phyloP scores from a whole-genome alignment of 108 stramenopile genomes.

The Cyclotella choctawhatcheeana region DNA sequence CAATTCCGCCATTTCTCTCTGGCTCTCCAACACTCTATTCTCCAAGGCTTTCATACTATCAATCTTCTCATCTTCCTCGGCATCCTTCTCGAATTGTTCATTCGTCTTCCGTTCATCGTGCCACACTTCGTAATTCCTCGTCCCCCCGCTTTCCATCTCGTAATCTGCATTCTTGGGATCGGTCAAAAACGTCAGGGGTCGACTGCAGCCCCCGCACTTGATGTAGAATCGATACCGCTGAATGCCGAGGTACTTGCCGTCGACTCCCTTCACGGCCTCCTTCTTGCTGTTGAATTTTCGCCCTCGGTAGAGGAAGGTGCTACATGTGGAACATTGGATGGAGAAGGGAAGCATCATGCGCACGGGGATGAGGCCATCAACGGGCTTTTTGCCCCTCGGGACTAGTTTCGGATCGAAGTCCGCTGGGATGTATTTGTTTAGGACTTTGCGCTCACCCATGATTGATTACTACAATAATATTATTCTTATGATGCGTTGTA shows the following conservation, averaged over 20 bases:
- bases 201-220: slow-evolving; percentile 90
- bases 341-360: slow-evolving; percentile 99
- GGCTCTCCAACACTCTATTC: slow-evolving; percentile 93
- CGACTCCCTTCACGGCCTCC: slow-evolving; percentile 86
- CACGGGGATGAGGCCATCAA: slow-evolving; percentile 88
- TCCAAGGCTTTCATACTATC: slow-evolving; percentile 96
- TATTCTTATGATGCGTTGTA: too few relatives aligned
- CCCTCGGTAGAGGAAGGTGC: slow-evolving; percentile 94
- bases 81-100: slow-evolving; percentile 60
- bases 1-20: slow-evolving; percentile 95
- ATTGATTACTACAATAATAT: too few relatives aligned
- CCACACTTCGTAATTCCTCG: slow-evolving; percentile 95
- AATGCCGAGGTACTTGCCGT: slow-evolving; percentile 95
- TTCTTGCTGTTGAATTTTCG: slow-evolving; percentile 97
- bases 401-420: slow-evolving; percentile 96
- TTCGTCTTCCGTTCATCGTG: slow-evolving; percentile 86
- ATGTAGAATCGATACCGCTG: slow-evolving; percentile 94
- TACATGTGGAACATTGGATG: slow-evolving; percentile 92
- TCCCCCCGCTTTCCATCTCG: slow-evolving; percentile 95
- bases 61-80: slow-evolving; percentile 85
- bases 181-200: slow-evolving; percentile 93
- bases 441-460: slow-evolving; percentile 98
- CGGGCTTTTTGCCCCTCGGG: slow-evolving; percentile 86
- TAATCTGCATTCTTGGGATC: slow-evolving; percentile 98
- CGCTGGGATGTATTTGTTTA: slow-evolving; percentile 97